phyloP scores from a whole-genome alignment of 163 green algal species.

The Dunaliella salina region DNA sequence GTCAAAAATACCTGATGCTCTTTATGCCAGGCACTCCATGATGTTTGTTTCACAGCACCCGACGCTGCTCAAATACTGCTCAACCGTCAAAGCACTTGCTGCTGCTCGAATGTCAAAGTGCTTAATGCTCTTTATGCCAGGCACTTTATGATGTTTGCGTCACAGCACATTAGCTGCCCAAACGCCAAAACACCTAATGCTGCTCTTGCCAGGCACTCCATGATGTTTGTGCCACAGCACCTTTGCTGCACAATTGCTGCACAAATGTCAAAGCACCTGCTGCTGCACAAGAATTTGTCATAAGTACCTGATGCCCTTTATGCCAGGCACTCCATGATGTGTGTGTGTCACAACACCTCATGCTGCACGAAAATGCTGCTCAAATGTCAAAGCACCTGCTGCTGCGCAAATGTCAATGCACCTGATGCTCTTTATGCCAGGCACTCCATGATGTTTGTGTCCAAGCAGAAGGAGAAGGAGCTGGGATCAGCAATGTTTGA shows the following conservation, averaged over 20 bases:
- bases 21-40: neutral
- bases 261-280: neutral
- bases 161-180: too few species aligned
- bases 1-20: neutral
- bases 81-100: too few species aligned
- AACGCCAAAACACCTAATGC: too few species aligned
- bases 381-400: too few species aligned
- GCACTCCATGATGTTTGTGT: constrained; percentile 51
- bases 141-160: constrained; percentile 50
- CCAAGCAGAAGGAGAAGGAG: constrained; percentile 24
- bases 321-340: constrained; percentile 7
- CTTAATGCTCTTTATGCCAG: neutral
- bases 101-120: too few species aligned
- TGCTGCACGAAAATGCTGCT: too few species aligned
- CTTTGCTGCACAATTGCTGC: too few species aligned
- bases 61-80: too few species aligned
- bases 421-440: neutral
- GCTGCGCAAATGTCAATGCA: too few species aligned
- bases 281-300: too few species aligned
- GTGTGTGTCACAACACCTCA: too few species aligned
- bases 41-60: too few species aligned
- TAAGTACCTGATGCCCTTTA: neutral
- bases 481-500: constrained; percentile 37
- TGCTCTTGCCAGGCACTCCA: constrained; percentile 23
- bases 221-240: constrained; percentile 41